Conservation (phyloP, 352 stramenopile species). For the Pseudoperonospora humuli region DNA sequence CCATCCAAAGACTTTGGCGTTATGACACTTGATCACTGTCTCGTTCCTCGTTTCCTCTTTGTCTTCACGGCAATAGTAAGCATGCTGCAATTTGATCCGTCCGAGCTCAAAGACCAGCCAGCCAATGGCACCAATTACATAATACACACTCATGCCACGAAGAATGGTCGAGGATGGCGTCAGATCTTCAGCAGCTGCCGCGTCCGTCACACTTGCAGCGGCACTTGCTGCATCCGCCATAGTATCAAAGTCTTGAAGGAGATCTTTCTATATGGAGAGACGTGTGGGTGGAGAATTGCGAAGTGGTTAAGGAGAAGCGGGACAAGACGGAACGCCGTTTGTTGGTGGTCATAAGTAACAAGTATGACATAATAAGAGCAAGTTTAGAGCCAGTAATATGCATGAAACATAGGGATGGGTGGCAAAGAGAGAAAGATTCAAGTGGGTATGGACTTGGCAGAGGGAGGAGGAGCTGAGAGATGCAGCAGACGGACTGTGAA, state of each 20-base stretch:
- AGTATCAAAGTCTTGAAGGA: neutral
- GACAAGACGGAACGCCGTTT: no score
- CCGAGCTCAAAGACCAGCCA: slow-evolving; percentile 65
- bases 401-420: no score
- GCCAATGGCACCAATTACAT: slow-evolving; percentile 46
- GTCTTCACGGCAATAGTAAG: slow-evolving; percentile 72
- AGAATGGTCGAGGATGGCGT: slow-evolving; percentile 57
- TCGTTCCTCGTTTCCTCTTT: slow-evolving; percentile 45
- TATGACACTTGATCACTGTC: slow-evolving; percentile 29
- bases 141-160: slow-evolving; percentile 58
- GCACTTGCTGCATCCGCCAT: slow-evolving; percentile 28
- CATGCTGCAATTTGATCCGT: slow-evolving; percentile 42
- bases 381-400: no score
- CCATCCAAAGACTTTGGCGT: slow-evolving; percentile 41
- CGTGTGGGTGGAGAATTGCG: no score
- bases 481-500: no score
- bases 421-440: no score
- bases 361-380: no score
- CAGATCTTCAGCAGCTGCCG: slow-evolving; percentile 38
- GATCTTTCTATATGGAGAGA: no score
- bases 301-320: no score
- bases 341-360: no score
- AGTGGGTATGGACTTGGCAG: no score
- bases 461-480: no score
- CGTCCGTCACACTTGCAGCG: slow-evolving; percentile 26